Base-by-base conservation (phyloP, 495 filamentous ascomycete genomes). In the Amorphotheca resinae region DNA sequence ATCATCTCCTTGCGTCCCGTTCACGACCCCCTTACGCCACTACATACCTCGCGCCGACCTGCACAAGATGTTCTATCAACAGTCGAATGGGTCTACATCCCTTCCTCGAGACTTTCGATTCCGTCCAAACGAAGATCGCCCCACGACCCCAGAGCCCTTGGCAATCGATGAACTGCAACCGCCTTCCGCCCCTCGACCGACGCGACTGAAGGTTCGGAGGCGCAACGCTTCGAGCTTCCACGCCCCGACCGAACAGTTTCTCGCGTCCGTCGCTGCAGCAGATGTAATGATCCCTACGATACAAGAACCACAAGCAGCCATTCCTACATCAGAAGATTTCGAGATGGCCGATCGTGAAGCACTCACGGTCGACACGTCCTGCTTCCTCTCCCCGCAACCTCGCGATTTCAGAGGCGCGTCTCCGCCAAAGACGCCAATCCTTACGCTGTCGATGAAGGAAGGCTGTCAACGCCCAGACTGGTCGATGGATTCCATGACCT, bases 261-360 rank as follows among this genome's bases (percentile, higher is more conserved):
- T 75, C 2, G 70, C 68, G 7, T 74, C 70, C 2, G 70, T 75
- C 28, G 72, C 67, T 33, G 69, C 72, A 25, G 72, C 70, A 42
- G 55, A 58, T 30, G 35, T 50, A 6, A 66, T 69, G 22, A 66
- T 74, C 22, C 70, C 70, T 16, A 72, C 68, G 44, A 72, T 75
- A 20, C 69, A 74, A 51, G 56, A 63, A 44, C 46, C 49, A 15
- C 21, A 35, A 33, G 26, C 21, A 23, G 56, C 57, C 9, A 52
- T 59, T 21, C 31, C 54, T 1, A 52, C 48, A 9, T 20, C 52
- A 16, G 44, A 56, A 28, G 66, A 65, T 46, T 55, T 49, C 21
- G 59, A 62, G 22, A 68, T 55, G 53, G n/a, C 28, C 23, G 53
- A 50, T 36, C 16, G 14, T 33, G 63, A 59, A 39, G 46, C 26